Evolutionary conservation across 2,329 filamentous ascomycete species (phyloP).

Genomic region (Tothia fuscella): DNA sequence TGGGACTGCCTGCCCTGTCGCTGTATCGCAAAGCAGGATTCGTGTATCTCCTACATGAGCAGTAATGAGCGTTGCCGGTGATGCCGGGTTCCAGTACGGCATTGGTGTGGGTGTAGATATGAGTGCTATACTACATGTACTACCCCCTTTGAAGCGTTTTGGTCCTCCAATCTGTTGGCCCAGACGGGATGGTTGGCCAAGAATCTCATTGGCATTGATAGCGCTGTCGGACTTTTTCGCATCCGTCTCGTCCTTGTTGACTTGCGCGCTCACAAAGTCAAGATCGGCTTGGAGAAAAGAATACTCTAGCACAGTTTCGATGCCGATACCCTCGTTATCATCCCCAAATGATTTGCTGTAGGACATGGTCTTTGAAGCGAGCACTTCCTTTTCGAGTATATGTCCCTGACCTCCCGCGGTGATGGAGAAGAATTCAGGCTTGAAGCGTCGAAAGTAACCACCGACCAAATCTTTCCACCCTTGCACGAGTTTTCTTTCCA

Average conservation of each 20-base stretch:
- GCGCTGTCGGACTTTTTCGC: constrained; percentile 60
- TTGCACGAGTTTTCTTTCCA: constrained; percentile 60
- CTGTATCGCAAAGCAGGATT: constrained; percentile 77
- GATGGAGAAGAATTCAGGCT: constrained; percentile 61
- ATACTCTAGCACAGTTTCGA: constrained; percentile 75
- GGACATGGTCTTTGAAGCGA: constrained; percentile 17
- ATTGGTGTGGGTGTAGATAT: constrained; percentile 85
- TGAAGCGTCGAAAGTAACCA: constrained; percentile 88
- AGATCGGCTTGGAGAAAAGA: constrained; percentile 89
- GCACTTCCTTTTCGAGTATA: constrained; percentile 21
- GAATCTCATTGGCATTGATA: constrained; percentile 73
- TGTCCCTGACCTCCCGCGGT: constrained; percentile 26
- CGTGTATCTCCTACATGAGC: constrained; percentile 92
- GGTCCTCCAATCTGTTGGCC: constrained; percentile 54
- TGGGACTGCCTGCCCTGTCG: constrained; percentile 66
- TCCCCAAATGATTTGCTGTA: constrained; percentile 18
- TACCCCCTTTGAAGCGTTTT: constrained; percentile 81
- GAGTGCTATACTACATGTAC: constrained; percentile 78
- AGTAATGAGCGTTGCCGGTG: constrained; percentile 70
- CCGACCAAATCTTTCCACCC: constrained; percentile 78
- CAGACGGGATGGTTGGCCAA: constrained; percentile 49
- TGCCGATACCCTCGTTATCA: constrained; percentile 38
- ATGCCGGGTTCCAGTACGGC: constrained; percentile 89
- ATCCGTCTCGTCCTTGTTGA: constrained; percentile 65
- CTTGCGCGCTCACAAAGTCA: constrained; percentile 86